Evolutionary conservation across 2,329 filamentous ascomycete species (phyloP), one percentile per base, ranked within the genome.

Genomic region (Aspergillus cejpii): DNA sequence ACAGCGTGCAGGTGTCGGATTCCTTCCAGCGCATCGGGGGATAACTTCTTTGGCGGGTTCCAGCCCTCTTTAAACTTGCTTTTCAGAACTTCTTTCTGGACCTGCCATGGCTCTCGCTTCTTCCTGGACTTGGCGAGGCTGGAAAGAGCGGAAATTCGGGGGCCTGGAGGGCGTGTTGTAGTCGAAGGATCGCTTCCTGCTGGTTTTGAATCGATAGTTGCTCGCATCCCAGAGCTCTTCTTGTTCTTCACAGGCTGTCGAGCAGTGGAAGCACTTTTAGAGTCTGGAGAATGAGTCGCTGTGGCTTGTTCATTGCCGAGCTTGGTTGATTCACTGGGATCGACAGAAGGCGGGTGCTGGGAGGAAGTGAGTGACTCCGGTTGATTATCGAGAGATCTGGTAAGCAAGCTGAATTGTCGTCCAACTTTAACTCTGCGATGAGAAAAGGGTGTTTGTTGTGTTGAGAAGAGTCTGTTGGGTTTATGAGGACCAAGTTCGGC

Each of bases 21-120:
- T 33, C 89, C 90, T n/a, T 86, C 83, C 24, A 96, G 74, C 1
- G 90, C 88, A 65, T 97, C 91, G 0, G 92, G 92, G 0, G 92
- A 97, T 7, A 98, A 76, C 47, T 83, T 83, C 67, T 94, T 96
- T 39, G 79, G 77, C 23, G 92, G 91, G 21, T 77, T 76, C 90
- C 91, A 98, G 7, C 83, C 71, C 29, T 69, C 81, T 6, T 83
- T 78, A 53, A 96, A 92, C 60, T 97, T 98, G 49, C 79, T 67
- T 56, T 83, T 78, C 27, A 94, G 68, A 0, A 81, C 84, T 1
- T 71, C 71, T 63, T 95, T 96, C 54, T 96, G 85, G 11, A 79
- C 64, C 62, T 79, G 76, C 92, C 92, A 97, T 3, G 59, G 48
- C 51, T 82, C 77, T 3, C 58, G 64, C 45, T 67, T 65, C 44